Evolutionary conservation across 768 basidiomycete genomes (phyloP), one percentile per base, ranked within the genome.

Genomic region (Pleurotus ostreatus): DNA sequence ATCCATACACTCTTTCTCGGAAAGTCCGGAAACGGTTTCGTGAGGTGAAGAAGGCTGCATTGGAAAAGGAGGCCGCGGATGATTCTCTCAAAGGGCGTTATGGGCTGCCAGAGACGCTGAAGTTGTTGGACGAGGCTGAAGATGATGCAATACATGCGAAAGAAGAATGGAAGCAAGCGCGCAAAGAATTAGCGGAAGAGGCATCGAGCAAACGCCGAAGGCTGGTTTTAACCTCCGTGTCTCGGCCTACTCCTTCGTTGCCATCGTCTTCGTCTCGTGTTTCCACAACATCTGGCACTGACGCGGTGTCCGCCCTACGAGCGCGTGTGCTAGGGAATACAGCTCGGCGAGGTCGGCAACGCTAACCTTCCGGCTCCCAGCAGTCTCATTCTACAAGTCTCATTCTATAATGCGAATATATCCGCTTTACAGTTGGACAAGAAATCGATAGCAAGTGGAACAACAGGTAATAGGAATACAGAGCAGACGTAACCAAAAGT

Each of bases 1-100:
- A 99, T 71, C 97, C 97, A 0, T 98, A 96, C 63, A 59, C 80
- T 1, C 81, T 93, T 15, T 95, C 93, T 2, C 66, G 73, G 12
- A 84, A 84, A 62, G 78, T 87, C 1, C 83, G 97, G 41, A 88
- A 88, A 63, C 81, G 82, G 16, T 97, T 98, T 66, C 84, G 97
- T 3, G 83, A 85, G 58, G 89, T 89, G 59, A 99, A 98, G 75
- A 91, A 88, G 71, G 69, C 88, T 0, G 85, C 90, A 47, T 75
- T 84, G 63, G 81, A 78, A 55, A 88, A 88, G 61, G 78, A 82
- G 60, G 76, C 75, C 18, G 79, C 78, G 11, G 95, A 98, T 62
- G 86, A 91, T 46, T 71, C 68, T 7, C 71, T 98, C 49, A 88
- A 85, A 65, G 82, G 76, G 23, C 78, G 82, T 60, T 97, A 92